A percentile compares a stretch with the other conserved stretches of the same genome.
These are phyloP conservation scores for Russula virescens DNA, from an alignment of 768 basidiomycete genomes.

Conservation along the genomic window DNA sequence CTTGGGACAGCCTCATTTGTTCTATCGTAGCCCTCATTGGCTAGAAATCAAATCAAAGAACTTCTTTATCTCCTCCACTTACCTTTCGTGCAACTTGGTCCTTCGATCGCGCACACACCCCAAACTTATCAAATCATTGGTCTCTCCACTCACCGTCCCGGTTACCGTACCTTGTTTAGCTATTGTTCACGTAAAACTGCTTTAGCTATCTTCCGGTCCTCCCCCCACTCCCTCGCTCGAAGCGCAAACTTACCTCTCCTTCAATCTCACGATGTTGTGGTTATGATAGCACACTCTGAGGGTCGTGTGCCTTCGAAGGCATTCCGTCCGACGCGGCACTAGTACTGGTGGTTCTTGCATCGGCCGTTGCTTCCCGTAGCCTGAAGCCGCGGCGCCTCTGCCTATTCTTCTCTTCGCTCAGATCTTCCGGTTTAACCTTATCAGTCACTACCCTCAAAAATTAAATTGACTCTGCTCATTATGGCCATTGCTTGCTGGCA, in stretches of 20 bases:
- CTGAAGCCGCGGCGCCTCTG: conserved; percentile 1
- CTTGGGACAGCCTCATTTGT: neutral
- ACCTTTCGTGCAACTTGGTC: neutral
- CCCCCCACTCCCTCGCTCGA: neutral
- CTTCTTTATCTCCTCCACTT: neutral
- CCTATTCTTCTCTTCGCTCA: neutral
- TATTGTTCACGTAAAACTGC: neutral
- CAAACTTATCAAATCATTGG: neutral
- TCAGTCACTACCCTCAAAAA: conserved; percentile 9
- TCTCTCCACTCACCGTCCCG: neutral
- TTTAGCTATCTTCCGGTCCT: neutral
- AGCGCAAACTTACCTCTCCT: neutral
- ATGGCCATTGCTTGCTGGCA: conserved; percentile 13
- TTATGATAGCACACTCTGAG: neutral
- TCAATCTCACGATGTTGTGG: neutral
- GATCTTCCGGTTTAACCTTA: conserved; percentile 17
- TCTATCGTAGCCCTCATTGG: neutral
- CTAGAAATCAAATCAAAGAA: conserved; percentile 11
- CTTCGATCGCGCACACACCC: neutral
- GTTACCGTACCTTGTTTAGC: neutral
- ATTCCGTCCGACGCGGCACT: neutral
- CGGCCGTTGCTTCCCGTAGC: neutral
- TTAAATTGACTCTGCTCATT: conserved; percentile 5
- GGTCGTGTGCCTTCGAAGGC: neutral
- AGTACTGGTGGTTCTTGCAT: neutral